Conservation (phyloP, 2,329 filamentous ascomycete species). For the Colletotrichum aenigma region DNA sequence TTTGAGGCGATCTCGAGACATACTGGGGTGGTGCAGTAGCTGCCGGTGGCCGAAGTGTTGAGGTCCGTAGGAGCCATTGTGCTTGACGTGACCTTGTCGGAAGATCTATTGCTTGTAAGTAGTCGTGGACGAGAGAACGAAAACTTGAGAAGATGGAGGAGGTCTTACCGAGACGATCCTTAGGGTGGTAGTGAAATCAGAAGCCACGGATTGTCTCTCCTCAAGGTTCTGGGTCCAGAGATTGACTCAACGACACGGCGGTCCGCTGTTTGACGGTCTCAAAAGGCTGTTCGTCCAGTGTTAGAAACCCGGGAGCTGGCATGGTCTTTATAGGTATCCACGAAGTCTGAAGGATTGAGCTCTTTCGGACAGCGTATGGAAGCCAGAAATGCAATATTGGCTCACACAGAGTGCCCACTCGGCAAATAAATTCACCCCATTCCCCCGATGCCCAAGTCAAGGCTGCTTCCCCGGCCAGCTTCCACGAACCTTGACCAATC, state of each 20-base stretch:
- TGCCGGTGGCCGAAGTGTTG: not conserved
- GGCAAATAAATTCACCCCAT: not conserved
- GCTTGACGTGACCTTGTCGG: not conserved
- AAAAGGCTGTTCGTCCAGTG: not conserved
- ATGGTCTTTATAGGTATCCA: not conserved
- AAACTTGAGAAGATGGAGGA: not conserved
- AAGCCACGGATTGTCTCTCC: not conserved
- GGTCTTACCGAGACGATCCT: not conserved
- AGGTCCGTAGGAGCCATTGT: not conserved
- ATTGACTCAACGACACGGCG: not conserved
- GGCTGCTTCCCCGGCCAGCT: not conserved
- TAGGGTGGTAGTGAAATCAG: not conserved
- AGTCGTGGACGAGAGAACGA: not conserved
- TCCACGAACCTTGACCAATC: not conserved
- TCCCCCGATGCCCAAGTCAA: not conserved
- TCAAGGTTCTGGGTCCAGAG: not conserved
- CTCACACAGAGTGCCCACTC: not conserved
- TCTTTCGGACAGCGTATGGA: not conserved
- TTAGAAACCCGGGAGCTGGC: not conserved
- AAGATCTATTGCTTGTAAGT: not conserved
- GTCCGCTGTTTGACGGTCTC: not conserved
- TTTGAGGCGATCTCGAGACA: slow-evolving; percentile 31
- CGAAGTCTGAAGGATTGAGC: not conserved
- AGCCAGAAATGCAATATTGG: not conserved
- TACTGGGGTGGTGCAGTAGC: slow-evolving; percentile 25